phyloP scores from a whole-genome alignment of 768 basidiomycete genomes.

The Sporobolomyces roseus region DNA sequence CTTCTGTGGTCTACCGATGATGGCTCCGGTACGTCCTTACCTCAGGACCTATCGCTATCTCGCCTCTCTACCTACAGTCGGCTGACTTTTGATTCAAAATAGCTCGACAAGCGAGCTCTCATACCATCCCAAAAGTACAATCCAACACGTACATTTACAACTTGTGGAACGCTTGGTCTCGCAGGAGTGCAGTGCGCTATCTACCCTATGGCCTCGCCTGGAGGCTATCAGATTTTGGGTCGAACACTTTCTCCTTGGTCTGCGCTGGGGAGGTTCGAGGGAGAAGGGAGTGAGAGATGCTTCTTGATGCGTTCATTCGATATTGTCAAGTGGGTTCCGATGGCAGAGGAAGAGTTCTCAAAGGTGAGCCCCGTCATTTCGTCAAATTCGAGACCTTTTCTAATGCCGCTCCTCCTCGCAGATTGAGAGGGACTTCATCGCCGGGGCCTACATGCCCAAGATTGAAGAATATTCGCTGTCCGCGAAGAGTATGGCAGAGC shows the following conservation, averaged over 20 bases:
- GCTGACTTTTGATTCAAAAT: constrained; percentile 51
- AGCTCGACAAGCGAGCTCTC: constrained; percentile 61
- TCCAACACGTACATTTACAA: constrained; percentile 64
- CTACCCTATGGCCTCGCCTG: constrained; percentile 56
- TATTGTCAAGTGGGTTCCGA: constrained; percentile 50
- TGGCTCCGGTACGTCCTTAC: constrained; percentile 12
- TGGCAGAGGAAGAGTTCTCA: constrained; percentile 55
- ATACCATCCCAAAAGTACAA: constrained; percentile 71
- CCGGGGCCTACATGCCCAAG: constrained; percentile 47
- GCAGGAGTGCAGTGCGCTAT: constrained; percentile 66
- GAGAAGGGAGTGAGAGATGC: constrained; percentile 55
- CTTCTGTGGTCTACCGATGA: background rate
- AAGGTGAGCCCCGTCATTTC: constrained; percentile 50
- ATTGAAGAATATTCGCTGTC: constrained; percentile 58
- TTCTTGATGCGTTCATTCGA: constrained; percentile 66
- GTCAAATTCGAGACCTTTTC: background rate
- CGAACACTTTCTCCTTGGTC: constrained; percentile 65
- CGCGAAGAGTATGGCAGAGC: constrained; percentile 52
- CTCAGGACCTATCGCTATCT: no score
- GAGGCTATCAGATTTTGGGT: constrained; percentile 64
- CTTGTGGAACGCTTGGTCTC: constrained; percentile 67
- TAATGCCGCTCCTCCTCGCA: background rate
- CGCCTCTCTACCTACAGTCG: constrained; percentile 58
- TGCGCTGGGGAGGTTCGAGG: constrained; percentile 57
- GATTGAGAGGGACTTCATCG: constrained; percentile 38